These are phyloP conservation scores for Wickerhamiella hasegawae DNA, from an alignment of 805 yeast species.

Conservation along the genomic window DNA sequence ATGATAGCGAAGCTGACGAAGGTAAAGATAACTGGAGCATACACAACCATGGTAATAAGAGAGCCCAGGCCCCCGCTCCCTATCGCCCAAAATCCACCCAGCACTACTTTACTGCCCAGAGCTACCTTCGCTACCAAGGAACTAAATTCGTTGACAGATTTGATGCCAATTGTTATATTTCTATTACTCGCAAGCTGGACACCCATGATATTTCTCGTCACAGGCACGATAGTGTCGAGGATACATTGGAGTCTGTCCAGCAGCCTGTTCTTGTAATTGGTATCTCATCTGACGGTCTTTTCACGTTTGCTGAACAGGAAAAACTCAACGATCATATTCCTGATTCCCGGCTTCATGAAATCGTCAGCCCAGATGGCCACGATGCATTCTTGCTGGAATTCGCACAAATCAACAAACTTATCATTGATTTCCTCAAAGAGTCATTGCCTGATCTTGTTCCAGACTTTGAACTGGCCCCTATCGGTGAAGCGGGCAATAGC, in stretches of 20 bases:
- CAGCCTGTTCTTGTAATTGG: conserved; percentile 82
- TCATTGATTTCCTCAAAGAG: conserved; percentile 46
- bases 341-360: conserved; percentile 46
- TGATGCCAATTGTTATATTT: conserved; percentile 92
- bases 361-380: conserved; percentile 91
- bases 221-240: conserved; percentile 32
- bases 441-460: conserved; percentile 45
- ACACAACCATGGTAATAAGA: conserved; percentile 68
- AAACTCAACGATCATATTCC: conserved; percentile 63
- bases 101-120: conserved; percentile 82
- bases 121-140: conserved; percentile 88
- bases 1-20: conserved; percentile 14
- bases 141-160: conserved; percentile 76
- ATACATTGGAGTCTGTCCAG: conserved; percentile 40
- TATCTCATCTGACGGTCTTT: conserved; percentile 79
- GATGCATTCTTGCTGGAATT: conserved; percentile 92
- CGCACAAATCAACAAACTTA: conserved; percentile 55
- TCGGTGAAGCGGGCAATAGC: conserved; percentile 26
- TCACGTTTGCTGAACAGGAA: conserved; percentile 84
- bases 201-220: conserved; percentile 89
- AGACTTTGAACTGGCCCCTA: conserved; percentile 30
- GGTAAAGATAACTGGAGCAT: conserved; percentile 62
- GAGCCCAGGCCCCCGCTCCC: conserved; percentile 8
- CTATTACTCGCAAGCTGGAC: conserved; percentile 84
- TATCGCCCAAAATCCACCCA: conserved; percentile 23